phyloP scores from a whole-genome alignment of 164 flowering plant genomes.

The Annona squamosa region DNA sequence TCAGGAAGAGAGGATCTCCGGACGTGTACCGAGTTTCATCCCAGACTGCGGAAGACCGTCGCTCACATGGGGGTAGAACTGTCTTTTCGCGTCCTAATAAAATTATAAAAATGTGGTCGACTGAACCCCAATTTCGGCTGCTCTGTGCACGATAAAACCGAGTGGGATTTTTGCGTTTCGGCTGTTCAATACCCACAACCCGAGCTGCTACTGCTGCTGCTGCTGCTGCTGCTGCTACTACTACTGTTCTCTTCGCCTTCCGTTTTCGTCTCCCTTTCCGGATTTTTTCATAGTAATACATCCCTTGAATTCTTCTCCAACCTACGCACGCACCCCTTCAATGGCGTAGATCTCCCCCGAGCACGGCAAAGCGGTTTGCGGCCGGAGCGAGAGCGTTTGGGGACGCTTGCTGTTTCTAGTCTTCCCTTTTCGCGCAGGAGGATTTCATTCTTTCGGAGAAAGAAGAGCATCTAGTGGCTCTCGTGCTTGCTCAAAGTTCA shows the following conservation, averaged over 20 bases:
- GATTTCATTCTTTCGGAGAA: not conserved
- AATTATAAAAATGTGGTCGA: not conserved
- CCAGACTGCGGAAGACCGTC: not conserved
- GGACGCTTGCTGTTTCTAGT: not conserved
- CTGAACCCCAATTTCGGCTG: constrained; percentile 33
- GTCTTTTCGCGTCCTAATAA: not conserved
- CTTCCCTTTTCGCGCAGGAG: not conserved
- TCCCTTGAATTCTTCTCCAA: not conserved
- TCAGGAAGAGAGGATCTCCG: constrained; percentile 11
- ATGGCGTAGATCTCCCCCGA: not conserved
- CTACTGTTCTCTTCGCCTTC: not conserved
- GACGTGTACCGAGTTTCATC: not conserved
- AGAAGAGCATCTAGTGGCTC: not conserved
- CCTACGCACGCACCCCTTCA: not conserved
- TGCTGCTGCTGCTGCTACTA: not conserved
- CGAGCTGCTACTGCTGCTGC: constrained; percentile 1
- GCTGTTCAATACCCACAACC: constrained; percentile 2
- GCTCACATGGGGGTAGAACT: not conserved
- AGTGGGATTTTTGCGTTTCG: constrained; percentile 28
- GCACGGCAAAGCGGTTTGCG: not conserved
- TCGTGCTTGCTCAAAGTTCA: not conserved
- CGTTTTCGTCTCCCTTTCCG: not conserved
- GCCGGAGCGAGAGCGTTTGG: not conserved
- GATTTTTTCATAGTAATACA: not conserved
- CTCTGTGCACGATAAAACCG: constrained; percentile 53